phyloP scores from a whole-genome alignment of 2,329 filamentous ascomycete genomes.

The Cercospora zeina region DNA sequence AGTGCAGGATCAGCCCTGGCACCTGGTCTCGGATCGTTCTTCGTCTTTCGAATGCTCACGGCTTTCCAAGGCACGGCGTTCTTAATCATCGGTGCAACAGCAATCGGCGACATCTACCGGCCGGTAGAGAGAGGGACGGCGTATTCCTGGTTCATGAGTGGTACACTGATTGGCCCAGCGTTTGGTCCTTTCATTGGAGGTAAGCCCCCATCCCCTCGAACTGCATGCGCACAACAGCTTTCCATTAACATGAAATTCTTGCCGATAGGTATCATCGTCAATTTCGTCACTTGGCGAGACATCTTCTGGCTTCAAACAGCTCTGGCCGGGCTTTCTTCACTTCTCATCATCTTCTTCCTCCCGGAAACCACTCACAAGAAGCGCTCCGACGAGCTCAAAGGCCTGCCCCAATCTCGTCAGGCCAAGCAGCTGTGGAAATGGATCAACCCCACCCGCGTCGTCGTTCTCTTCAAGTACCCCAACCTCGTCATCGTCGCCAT shows the following conservation, averaged over 20 bases:
- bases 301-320: conserved; percentile 78
- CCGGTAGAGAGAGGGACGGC: conserved; percentile 68
- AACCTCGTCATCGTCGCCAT: conserved; percentile 65
- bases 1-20: conserved; percentile 72
- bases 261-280: conserved; percentile 64
- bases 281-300: conserved; percentile 68
- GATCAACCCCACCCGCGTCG: conserved; percentile 65
- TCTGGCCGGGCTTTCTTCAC: conserved; percentile 60
- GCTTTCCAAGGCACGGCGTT: conserved; percentile 71
- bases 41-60: conserved; percentile 71
- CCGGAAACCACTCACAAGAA: conserved; percentile 71
- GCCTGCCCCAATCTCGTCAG: conserved; percentile 52
- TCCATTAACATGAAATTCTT: not conserved
- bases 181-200: conserved; percentile 67
- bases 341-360: conserved; percentile 65
- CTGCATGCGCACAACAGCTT: not conserved
- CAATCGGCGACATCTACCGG: conserved; percentile 61
- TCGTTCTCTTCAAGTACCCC: conserved; percentile 65
- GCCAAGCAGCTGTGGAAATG: conserved; percentile 59
- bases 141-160: conserved; percentile 56
- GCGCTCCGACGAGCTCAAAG: conserved; percentile 62
- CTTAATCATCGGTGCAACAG: conserved; percentile 68
- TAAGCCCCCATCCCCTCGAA: not conserved
- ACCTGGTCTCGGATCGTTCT: conserved; percentile 69
- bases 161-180: conserved; percentile 68